phyloP scores from a whole-genome alignment of 352 stramenopile genomes.

The Thraustochytrium striatum region DNA sequence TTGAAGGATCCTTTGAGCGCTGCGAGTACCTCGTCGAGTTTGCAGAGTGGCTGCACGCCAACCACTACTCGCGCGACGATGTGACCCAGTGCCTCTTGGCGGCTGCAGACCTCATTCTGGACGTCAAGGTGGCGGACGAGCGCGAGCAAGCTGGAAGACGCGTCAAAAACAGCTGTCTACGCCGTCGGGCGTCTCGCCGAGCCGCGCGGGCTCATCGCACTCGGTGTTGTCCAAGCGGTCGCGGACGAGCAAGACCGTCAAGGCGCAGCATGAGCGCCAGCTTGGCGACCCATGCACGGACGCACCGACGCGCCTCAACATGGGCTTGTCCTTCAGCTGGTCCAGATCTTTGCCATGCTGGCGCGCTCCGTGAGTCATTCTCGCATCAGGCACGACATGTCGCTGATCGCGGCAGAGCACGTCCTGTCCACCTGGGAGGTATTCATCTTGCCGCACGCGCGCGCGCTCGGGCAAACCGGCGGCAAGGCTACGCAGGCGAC shows the following conservation, averaged over 20 bases:
- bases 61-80: conserved; percentile 64
- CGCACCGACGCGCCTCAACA: neutral
- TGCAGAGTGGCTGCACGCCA: conserved; percentile 74
- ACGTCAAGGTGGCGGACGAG: neutral
- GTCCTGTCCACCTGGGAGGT: neutral
- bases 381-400: conserved; percentile 16
- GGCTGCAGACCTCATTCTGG: conserved; percentile 6
- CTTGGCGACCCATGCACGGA: conserved; percentile 28
- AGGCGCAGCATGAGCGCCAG: neutral
- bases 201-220: neutral
- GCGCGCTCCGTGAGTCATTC: conserved; percentile 9
- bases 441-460: neutral
- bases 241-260: neutral
- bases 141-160: neutral
- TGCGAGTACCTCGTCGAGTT: conserved; percentile 68
- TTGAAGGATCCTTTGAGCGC: conserved; percentile 63
- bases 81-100: conserved; percentile 49
- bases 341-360: conserved; percentile 42
- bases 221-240: neutral
- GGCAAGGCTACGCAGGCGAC: neutral
- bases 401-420: conserved; percentile 27
- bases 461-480: neutral
- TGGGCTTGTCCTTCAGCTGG: conserved; percentile 5
- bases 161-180: neutral
- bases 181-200: neutral